Evolutionary conservation across 1,139 yeast species (phyloP), one percentile per base, ranked within the genome.

Genomic region (Pneumocystis oryctolagi): DNA sequence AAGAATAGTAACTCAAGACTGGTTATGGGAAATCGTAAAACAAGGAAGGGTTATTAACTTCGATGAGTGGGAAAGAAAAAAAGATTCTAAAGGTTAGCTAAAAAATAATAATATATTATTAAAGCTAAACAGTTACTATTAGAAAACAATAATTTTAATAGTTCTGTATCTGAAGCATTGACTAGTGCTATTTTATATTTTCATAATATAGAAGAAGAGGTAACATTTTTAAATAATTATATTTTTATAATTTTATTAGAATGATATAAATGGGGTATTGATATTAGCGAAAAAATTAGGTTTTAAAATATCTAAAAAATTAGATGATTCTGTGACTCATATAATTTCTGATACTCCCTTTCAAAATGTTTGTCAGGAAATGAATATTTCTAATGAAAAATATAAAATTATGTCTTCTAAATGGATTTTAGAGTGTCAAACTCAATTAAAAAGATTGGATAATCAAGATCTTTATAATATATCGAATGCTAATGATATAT

Each of bases 21-120:
- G 59, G 59, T 57, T 57, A 57, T 57, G 59, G 59, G 59, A 57
- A 39, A n/a, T 57, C 30, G 37, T 57, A 30, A 35, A 30, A 39
- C 59, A 35, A 35, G 59, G 42, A 30, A 35, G 16, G 12, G 18
- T 35, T 35, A 57, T 35, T 57, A 28, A 35, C 20, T 57, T 57
- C 9, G 30, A 47, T 57, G 59, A 39, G 30, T 57, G 59, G 59
- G 40, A 57, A 57, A 57, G 12, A 30, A 30, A 39, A 25, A 28
- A 39, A 12, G n/a, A 39, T 6, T 3, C 30, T 28, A 28, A 57
- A 39, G 20, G 12, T 57, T 9, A 14, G 18, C 18, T 55, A 20
- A 4, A 20, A 25, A 20, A 30, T 57, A 14, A 12, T 30, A 57
- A 56, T 37, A 57, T 20, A 20, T 57, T 37, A 20, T 35, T 35